Evolutionary conservation across 495 filamentous ascomycete species (phyloP), one percentile per base, ranked within the genome.

Genomic region (Penicillium pancosmium): DNA sequence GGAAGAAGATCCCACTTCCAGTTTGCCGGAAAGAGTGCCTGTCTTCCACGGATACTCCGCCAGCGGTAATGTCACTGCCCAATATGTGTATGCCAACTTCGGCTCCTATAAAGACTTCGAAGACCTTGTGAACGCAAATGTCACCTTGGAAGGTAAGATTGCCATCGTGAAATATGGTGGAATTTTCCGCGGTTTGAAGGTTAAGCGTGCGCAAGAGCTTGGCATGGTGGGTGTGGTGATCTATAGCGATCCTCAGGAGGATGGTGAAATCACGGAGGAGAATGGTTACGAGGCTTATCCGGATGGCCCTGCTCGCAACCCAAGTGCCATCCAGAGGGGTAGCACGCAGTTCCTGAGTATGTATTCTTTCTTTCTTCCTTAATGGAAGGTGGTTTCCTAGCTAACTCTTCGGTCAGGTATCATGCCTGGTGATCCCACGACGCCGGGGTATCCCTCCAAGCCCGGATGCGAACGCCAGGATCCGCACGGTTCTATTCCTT

Each of bases 41-140:
- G 94, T 89, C 3, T 98, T 98, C 75, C 92, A 98, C 72, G 94
- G 94, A 25, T 98, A 97, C 69, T 95, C 91, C 8, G 92, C 91
- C 5, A 90, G 78, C 52, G 94, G 94, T 5, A 96, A 97, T 67
- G 93, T 93, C 53, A 94, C 92, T 0, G 93, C 88, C 13, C 79
- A 78, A 31, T 91, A 85, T 65, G 90, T 96, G 25, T 96, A 88
- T 70, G 91, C 88, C 62, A 97, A 97, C 70, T 96, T 93, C 60
- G 93, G 93, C 44, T 92, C 88, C 1, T 93, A 86, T 65, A 70
- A 80, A 54, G 93, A 98, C 64, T 98, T 86, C 57, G 87, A 96
- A 61, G 93, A 96, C 61, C 81, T 98, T 34, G 62, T 87, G 21
- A 82, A 86, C 40, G 87, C 90, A 15, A 90, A 91, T 59, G 74